Conservation (phyloP, 352 stramenopile species). For the Globisporangium rhizosaccharum region DNA sequence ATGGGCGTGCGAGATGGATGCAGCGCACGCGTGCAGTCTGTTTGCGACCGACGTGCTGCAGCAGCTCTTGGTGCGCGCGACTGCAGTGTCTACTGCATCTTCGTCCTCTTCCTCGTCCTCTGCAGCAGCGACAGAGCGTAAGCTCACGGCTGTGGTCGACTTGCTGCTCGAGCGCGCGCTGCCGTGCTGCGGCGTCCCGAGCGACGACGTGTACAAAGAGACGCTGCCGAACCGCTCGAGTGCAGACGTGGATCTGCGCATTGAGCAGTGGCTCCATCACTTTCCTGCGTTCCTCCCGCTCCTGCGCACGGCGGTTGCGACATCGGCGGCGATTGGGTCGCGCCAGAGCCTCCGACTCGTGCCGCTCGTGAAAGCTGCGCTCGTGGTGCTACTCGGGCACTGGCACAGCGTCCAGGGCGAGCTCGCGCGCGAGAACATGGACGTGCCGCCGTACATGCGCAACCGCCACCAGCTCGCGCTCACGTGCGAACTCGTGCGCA, state of each 20-base stretch:
- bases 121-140: constrained; percentile 24
- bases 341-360: constrained; percentile 49
- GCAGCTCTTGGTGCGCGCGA: constrained; percentile 24
- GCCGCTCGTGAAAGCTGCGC: constrained; percentile 66
- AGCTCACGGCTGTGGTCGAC: constrained; percentile 52
- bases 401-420: constrained; percentile 84
- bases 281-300: constrained; percentile 70
- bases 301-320: constrained; percentile 37
- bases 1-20: constrained; percentile 67
- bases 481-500: constrained; percentile 56
- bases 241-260: constrained; percentile 71
- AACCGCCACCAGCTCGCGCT: constrained; percentile 65
- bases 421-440: constrained; percentile 53
- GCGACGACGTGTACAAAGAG: constrained; percentile 81
- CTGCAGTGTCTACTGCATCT: constrained; percentile 11
- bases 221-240: constrained; percentile 75
- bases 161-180: constrained; percentile 68
- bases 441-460: constrained; percentile 79
- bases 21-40: constrained; percentile 47
- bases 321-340: constrained; percentile 29
- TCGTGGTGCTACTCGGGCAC: constrained; percentile 71
- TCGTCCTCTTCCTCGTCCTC: neutral
- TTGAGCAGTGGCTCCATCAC: constrained; percentile 83
- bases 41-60: constrained; percentile 48
- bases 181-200: constrained; percentile 72